Evolutionary conservation across 441 rosid species (phyloP), one percentile per base, ranked within the genome.

Genomic region (Corymbia calophylla): DNA sequence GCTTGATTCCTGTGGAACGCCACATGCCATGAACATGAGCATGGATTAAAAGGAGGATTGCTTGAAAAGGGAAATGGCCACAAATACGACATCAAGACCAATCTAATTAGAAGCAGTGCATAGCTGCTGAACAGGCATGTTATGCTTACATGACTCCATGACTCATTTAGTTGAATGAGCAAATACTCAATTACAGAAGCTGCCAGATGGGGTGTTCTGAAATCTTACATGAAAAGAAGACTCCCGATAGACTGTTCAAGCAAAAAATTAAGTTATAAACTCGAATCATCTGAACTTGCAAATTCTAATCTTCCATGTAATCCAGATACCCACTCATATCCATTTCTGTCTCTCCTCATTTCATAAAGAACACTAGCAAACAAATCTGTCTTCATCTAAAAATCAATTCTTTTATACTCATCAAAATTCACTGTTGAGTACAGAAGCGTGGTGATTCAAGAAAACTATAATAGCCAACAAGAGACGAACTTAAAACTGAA

Each of bases 1-100:
- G 93, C 96, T 95, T 98, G 99, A 91, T 98, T 95, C 94, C 99
- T 98, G 86, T 2, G 29, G 31, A 87, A 88, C 44, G 31, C 87
- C 89, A 88, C 39, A 90, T 44, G 90, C 87, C 64, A 87, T 31
- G 55, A 64, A 88, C 15, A 86, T 58, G 35, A 62, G n/a, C 53
- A 77, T 48, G 11, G n/a, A 77, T 77, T 73, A 23, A 1, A 77
- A 44, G 84, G 84, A 77, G 84, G n/a, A 77, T 77, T 23, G 10
- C 51, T 77, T 77, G 18, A 44, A 77, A 21, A 77, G n/a, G 84
- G 27, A 44, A 23, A 44, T 44, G 84, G 27, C 18, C 84, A 44
- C 84, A 12, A 77, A 44, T 29, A 21, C n/a, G 44, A 77, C 10
- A 77, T 44, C n/a, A 77, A 77, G 51, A 44, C 51, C 2, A n/a